phyloP scores from a whole-genome alignment of 139 green algal genomes.

The Tetradesmus lagerheimii region DNA sequence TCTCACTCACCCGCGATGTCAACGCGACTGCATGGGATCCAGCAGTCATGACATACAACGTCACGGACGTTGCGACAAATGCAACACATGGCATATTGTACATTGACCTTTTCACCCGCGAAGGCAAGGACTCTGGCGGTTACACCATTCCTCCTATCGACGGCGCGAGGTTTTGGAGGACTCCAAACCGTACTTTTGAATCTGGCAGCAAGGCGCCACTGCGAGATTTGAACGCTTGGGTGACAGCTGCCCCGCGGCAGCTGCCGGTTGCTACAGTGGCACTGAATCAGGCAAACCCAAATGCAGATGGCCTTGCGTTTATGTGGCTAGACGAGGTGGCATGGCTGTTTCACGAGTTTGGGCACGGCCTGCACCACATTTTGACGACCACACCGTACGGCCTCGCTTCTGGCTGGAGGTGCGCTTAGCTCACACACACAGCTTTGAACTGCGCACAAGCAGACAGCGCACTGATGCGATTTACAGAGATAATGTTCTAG shows the following conservation, averaged over 20 bases:
- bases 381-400: neutral
- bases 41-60: neutral
- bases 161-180: slow-evolving; percentile 47
- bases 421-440: neutral
- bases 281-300: neutral
- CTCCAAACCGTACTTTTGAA: neutral
- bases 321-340: neutral
- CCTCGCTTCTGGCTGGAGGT: neutral
- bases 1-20: neutral
- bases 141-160: slow-evolving; percentile 81
- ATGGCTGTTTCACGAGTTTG: neutral
- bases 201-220: neutral
- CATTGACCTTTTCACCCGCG: neutral
- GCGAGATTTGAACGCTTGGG: neutral
- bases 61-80: neutral
- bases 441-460: too few relatives aligned
- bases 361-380: neutral
- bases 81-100: neutral
- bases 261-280: neutral
- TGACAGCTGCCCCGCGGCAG: neutral
- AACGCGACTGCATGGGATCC: neutral
- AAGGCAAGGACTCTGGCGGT: slow-evolving; percentile 92
- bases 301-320: neutral
- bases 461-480: too few relatives aligned
- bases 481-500: too few relatives aligned